phyloP scores from a whole-genome alignment of 139 green algal genomes.

The Trebouxia sp. region DNA sequence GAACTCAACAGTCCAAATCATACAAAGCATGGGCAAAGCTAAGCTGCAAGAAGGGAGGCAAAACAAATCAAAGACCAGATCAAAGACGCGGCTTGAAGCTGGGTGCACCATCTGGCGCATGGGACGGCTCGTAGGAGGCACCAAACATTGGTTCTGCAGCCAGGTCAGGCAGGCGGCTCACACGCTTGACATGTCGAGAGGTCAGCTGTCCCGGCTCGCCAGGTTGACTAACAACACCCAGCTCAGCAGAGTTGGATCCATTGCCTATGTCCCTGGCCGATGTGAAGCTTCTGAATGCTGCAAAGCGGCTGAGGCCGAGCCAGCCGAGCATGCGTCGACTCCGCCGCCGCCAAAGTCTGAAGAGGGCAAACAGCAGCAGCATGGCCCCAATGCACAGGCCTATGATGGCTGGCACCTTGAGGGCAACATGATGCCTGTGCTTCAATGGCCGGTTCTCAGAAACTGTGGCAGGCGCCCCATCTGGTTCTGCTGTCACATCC shows the following conservation, averaged over 20 bases:
- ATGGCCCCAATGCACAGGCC: not conserved
- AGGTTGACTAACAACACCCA: not conserved
- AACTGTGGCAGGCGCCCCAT: conserved; percentile 4
- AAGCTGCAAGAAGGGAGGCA: not conserved
- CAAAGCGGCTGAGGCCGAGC: conserved; percentile 19
- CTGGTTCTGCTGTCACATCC: conserved; percentile 34
- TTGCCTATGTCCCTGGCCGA: conserved; percentile 11
- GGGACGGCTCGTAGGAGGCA: not conserved
- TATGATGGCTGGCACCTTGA: conserved; percentile 24
- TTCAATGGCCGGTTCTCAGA: conserved; percentile 2
- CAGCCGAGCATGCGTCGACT: not conserved
- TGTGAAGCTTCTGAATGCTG: conserved; percentile 10
- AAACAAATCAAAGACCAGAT: not conserved
- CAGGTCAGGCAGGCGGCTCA: not conserved
- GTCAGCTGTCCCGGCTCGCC: not conserved
- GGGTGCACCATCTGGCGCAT: conserved; percentile 1
- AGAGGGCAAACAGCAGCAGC: not conserved
- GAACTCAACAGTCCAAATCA: not conserved
- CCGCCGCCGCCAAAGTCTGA: conserved; percentile 15
- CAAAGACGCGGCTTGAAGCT: not conserved
- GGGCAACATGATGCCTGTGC: not conserved
- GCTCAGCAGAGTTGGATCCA: conserved; percentile 9
- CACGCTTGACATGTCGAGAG: not conserved
- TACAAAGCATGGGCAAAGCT: not conserved
- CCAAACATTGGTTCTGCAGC: conserved; percentile 18